Conservation (phyloP, 805 yeast species). For the Suhomyces sp. region DNA sequence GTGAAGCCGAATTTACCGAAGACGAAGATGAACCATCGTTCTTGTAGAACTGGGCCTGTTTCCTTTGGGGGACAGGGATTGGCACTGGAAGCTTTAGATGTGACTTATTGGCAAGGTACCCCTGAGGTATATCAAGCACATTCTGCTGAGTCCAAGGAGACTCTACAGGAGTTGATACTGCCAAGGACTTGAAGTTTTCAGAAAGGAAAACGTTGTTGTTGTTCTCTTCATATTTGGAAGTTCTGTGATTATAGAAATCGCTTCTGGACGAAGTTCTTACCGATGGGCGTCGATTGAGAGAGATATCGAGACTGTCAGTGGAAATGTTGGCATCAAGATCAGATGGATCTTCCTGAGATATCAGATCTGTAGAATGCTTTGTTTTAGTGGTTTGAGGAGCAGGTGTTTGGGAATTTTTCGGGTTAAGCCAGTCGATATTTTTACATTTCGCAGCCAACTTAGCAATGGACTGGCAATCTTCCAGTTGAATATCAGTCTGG, state of each 20-base stretch:
- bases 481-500: background rate
- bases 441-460: slow-evolving; percentile 35
- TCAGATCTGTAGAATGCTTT: background rate
- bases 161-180: background rate
- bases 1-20: slow-evolving; percentile 18
- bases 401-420: background rate
- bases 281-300: slow-evolving; percentile 33
- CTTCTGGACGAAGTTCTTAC: slow-evolving; percentile 31
- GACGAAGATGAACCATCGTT: slow-evolving; percentile 13
- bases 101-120: slow-evolving; percentile 24
- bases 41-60: slow-evolving; percentile 5
- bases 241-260: slow-evolving; percentile 31
- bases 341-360: background rate
- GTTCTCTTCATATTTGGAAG: slow-evolving; percentile 16
- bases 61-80: slow-evolving; percentile 10
- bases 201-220: slow-evolving; percentile 28
- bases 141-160: slow-evolving; percentile 1
- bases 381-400: background rate
- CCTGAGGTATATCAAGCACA: slow-evolving; percentile 34
- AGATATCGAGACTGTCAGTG: slow-evolving; percentile 14
- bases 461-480: slow-evolving; percentile 21
- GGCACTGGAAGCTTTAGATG: slow-evolving; percentile 13
- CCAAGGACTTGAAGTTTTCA: slow-evolving; percentile 3
- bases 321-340: slow-evolving; percentile 18
- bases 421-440: slow-evolving; percentile 29